These are phyloP conservation scores for Coelastrella sp. DNA, from an alignment of 139 green algal genomes.

Conservation along the genomic window DNA sequence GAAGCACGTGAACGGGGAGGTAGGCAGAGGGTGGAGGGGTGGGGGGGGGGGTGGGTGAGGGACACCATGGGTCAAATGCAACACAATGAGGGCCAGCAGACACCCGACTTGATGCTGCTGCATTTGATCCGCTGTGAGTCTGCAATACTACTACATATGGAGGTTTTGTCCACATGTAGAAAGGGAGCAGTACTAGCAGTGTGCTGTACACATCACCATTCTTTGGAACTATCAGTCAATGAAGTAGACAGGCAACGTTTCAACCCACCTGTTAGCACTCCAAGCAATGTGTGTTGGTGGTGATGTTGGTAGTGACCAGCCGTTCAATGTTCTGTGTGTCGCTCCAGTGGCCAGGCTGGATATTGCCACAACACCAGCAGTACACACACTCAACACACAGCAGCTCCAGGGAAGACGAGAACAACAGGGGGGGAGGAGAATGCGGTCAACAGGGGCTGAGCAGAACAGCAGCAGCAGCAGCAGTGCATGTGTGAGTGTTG, in stretches of 20 bases:
- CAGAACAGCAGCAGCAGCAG: background rate
- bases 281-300: slow-evolving; percentile 42
- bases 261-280: slow-evolving; percentile 22
- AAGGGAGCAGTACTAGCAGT: background rate
- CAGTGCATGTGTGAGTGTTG: background rate
- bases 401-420: slow-evolving; percentile 45
- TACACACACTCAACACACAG: slow-evolving; percentile 41
- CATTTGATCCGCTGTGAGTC: no score
- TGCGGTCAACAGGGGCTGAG: slow-evolving; percentile 5
- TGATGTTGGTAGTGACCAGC: background rate
- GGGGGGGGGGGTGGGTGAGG: no score
- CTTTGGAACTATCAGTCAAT: no score
- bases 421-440: slow-evolving; percentile 16
- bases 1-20: no score
- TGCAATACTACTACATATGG: no score
- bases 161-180: no score
- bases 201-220: background rate
- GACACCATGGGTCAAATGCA: no score
- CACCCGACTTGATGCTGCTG: no score
- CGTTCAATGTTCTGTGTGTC: slow-evolving; percentile 12
- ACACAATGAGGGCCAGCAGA: no score
- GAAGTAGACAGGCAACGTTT: no score
- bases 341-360: slow-evolving; percentile 16
- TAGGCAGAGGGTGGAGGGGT: no score
- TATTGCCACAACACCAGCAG: slow-evolving; percentile 12